Evolutionary conservation across 495 filamentous ascomycete species (phyloP), one percentile per base, ranked within the genome.

Genomic region (Hamigera avellanea): DNA sequence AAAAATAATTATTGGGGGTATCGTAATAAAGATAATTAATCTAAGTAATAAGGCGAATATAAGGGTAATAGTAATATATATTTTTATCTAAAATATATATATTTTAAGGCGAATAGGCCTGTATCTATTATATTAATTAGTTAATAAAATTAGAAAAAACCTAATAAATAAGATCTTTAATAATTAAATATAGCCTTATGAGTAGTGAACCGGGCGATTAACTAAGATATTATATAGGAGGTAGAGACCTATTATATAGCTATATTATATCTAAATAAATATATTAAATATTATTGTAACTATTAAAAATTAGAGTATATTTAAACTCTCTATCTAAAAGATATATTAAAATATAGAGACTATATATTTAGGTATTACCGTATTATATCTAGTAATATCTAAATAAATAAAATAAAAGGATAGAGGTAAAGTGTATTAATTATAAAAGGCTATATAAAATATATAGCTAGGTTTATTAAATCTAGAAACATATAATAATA

Each of bases 321-420:
- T 23, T 14, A 47, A 14, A 36, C 38, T 36, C 37, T 47, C 33
- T 44, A 35, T 37, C 39, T 35, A 9, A 23, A 23, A 4, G 9
- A 4, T 23, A 23, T 9, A 6, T 0, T 9, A 26, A 32, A 23
- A 21, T 50, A 30, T 21, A 33, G 40, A 12, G 32, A 34, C 39
- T 49, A 33, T 14, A 37, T 33, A 14, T 29, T 12, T 21, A 28
- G 18, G 39, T 33, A 49, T n/a, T n/a, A n/a, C n/a, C n/a, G n/a
- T n/a, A n/a, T 35, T 39, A 32, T 33, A 49, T 39, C 43, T 49
- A 30, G 46, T 39, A 45, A 37, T 49, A 40, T 27, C 33, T 27
- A 1, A 37, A 15, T 27, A 33, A 32, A 26, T 1, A 34, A 15
- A 33, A 30, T 6, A 1, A 13, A 29, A 16, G 26, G 16, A n/a